phyloP scores from a whole-genome alignment of 2,329 filamentous ascomycete genomes.

The Phoma herbarum region DNA sequence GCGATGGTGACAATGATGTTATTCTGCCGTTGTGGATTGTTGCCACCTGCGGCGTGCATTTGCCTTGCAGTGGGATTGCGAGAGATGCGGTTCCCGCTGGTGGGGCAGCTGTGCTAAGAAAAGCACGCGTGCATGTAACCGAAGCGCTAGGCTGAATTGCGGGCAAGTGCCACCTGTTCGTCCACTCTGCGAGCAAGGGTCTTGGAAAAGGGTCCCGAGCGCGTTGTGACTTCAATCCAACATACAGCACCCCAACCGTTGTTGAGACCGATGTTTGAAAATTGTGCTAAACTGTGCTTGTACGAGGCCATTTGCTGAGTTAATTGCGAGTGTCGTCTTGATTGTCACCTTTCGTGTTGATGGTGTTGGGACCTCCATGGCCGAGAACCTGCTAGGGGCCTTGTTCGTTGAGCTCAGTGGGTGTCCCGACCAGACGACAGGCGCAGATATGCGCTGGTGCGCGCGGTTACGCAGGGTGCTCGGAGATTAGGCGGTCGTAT shows the following conservation, averaged over 20 bases:
- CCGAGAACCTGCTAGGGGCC: constrained; percentile 2
- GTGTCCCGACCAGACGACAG: constrained; percentile 3
- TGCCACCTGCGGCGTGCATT: background rate
- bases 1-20: background rate
- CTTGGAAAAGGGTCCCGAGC: constrained; percentile 1
- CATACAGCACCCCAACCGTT: background rate
- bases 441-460: constrained; percentile 5
- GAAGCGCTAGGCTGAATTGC: constrained; percentile 17
- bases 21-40: background rate
- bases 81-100: constrained; percentile 9
- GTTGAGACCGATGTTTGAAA: background rate
- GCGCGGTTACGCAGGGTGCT: constrained; percentile 7
- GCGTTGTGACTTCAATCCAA: background rate
- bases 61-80: background rate
- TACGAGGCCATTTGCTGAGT: background rate
- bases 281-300: background rate
- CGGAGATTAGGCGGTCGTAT: constrained; percentile 8
- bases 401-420: constrained; percentile 6
- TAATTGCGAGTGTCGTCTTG: too few species aligned
- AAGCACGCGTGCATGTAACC: constrained; percentile 19
- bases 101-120: constrained; percentile 24
- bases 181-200: constrained; percentile 24
- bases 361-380: background rate
- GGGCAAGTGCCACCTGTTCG: constrained; percentile 25
- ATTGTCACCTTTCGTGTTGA: background rate